Base-by-base conservation (phyloP, 2,329 filamentous ascomycete species). In the Cladophialophora chaetospira region DNA sequence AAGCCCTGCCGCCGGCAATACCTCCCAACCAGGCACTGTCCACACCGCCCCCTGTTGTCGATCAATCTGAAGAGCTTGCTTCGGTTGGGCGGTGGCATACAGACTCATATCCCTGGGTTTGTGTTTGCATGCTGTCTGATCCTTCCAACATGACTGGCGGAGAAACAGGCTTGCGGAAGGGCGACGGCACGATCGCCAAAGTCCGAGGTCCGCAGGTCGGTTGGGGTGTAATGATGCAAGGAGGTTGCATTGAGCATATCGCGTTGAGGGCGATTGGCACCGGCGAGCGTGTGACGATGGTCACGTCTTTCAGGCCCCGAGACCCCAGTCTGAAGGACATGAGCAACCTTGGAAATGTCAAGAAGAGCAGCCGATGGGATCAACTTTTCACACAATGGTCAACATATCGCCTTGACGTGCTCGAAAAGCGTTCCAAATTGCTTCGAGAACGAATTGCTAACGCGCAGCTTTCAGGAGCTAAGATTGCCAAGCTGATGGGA, bases 101-200 rank as follows among this genome's bases (percentile, higher is more conserved):
- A 29, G 64, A 65, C 29, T 65, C 59, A 3, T 58, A 65, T 36
- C 65, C 63, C 2, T 66, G 64, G 44, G 68, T 70, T n/a, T 68
- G 65, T 35, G 66, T 70, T n/a, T 40, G 64, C n/a, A 70, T 70
- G 68, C 53, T 70, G 6, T 66, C 63, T 25, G 65, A 70, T 11
- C 65, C 65, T 1, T 61, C 57, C 5, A 60, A 57, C 9, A 70
- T 70, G 68, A 38, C 64, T 1, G 67, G 68, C 3, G 68, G 68
- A 3, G 68, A 70, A 55, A 70, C 68, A 6, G 63, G 62, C 19
- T 62, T 70, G 8, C 61, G 59, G 5, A 65, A 56, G 28, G 62
- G 66, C 11, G 38, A 68, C 43, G 66, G 66, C 25, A 50, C 49
- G 10, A 45, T 53, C n/a, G 45, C 45, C 19, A 55, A 64, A 50